Evolutionary conservation across 2,329 filamentous ascomycete species (phyloP).

Genomic region (Aspergillus fijiensis): DNA sequence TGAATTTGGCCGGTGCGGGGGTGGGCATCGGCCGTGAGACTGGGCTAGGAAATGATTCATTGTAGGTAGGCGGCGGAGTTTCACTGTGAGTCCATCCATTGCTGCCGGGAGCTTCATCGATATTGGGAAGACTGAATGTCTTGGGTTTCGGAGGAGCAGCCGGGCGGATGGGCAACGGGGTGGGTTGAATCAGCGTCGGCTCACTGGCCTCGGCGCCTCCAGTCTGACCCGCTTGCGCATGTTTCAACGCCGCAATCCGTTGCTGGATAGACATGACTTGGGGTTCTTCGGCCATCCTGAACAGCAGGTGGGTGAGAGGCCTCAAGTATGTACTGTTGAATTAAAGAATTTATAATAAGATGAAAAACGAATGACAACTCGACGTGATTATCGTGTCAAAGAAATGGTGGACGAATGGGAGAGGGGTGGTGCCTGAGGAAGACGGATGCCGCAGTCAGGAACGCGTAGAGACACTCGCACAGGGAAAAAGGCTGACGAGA

Average conservation of each 20-base stretch:
- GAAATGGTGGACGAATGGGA: neutral
- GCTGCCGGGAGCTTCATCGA: conserved; percentile 11
- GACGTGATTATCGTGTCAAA: neutral
- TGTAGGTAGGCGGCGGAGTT: conserved; percentile 23
- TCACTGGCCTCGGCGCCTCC: conserved; percentile 29
- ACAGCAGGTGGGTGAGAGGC: neutral
- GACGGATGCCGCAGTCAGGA: neutral
- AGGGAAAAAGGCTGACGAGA: too few relatives aligned
- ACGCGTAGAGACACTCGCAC: neutral
- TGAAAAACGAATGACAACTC: neutral
- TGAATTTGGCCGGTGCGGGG: conserved; percentile 26
- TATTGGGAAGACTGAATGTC: neutral
- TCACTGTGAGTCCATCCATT: conserved; percentile 37
- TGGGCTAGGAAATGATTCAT: conserved; percentile 22
- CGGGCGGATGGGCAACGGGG: conserved; percentile 26
- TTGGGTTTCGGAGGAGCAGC: conserved; percentile 17
- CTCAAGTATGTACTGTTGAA: neutral
- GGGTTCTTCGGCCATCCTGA: conserved; percentile 42
- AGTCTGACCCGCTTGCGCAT: conserved; percentile 41
- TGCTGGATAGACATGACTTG: conserved; percentile 47
- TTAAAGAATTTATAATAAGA: neutral
- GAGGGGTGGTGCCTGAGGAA: neutral
- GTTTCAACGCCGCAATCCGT: conserved; percentile 48
- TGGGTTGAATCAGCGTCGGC: conserved; percentile 25
- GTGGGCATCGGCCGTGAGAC: conserved; percentile 26